A percentile compares a stretch with the other conserved stretches of the same genome.
phyloP scores from a whole-genome alignment of 331 rosid genomes.

The Prunus yedoensis region DNA sequence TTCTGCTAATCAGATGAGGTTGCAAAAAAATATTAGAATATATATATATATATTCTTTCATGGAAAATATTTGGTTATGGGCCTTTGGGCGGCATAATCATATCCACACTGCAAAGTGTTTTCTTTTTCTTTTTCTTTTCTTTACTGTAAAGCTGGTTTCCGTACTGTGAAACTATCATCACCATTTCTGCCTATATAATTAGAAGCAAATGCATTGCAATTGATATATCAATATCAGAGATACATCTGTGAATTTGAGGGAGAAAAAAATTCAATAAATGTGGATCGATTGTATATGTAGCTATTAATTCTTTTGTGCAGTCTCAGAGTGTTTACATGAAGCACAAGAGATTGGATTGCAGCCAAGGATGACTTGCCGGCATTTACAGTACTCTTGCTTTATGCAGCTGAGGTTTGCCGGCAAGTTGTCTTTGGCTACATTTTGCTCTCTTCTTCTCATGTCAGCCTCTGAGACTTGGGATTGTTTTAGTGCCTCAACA shows the following conservation, averaged over 20 bases:
- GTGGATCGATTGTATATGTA: not conserved
- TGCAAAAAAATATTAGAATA: not conserved
- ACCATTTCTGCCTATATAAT: not conserved
- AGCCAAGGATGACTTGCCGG: slow-evolving; percentile 3
- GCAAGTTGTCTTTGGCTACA: slow-evolving; percentile 2
- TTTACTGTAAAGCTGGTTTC: not conserved
- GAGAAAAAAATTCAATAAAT: no score
- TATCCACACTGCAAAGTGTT: not conserved
- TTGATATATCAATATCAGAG: no score
- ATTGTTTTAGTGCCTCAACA: no score
- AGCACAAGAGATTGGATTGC: not conserved
- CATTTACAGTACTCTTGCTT: not conserved
- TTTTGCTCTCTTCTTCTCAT: slow-evolving; percentile 7
- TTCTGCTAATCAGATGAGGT: not conserved
- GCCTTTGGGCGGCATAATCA: not conserved
- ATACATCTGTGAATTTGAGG: no score
- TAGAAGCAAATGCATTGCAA: not conserved
- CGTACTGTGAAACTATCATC: not conserved
- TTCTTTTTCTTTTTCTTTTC: not conserved
- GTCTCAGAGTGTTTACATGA: not conserved
- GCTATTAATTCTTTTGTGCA: no score
- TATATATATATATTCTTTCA: not conserved
- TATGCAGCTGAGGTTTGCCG: not conserved
- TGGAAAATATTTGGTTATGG: not conserved
- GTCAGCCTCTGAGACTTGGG: not conserved